A percentile compares a stretch with the other conserved stretches of the same genome.
phyloP scores from a whole-genome alignment of 352 stramenopile species.

The Bremia lactucae region DNA sequence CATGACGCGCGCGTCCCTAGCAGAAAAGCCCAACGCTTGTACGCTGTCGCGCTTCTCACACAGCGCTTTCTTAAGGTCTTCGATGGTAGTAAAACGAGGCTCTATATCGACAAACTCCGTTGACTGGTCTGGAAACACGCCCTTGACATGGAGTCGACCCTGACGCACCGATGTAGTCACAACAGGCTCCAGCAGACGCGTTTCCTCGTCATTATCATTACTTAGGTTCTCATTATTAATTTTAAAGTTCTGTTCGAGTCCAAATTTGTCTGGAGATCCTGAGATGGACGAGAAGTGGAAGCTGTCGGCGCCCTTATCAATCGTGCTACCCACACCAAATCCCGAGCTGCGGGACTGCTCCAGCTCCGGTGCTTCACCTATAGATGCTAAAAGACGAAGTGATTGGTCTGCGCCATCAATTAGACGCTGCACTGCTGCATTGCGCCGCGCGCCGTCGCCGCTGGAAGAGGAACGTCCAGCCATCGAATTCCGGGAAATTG shows the following conservation, averaged over 20 bases:
- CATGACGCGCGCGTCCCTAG: constrained; percentile 50
- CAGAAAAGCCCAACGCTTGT: constrained; percentile 33
- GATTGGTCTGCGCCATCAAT: constrained; percentile 68
- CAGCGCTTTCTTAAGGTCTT: constrained; percentile 52
- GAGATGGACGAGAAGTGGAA: constrained; percentile 26
- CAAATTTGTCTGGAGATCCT: constrained; percentile 1
- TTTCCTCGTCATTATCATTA: constrained; percentile 3
- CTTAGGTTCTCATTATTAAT: neutral
- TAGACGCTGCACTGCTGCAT: constrained; percentile 53
- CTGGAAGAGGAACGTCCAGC: constrained; percentile 13
- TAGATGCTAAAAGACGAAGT: constrained; percentile 50
- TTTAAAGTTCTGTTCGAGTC: constrained; percentile 7
- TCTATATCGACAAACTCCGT: constrained; percentile 77
- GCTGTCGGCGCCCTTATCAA: constrained; percentile 17
- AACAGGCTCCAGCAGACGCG: constrained; percentile 20
- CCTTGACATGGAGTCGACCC: constrained; percentile 67
- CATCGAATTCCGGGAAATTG: constrained; percentile 12
- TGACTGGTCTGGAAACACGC: constrained; percentile 71
- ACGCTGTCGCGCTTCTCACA: constrained; percentile 41
- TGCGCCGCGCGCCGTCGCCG: constrained; percentile 18
- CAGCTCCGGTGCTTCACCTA: constrained; percentile 24
- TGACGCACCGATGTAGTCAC: constrained; percentile 42
- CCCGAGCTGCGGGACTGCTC: constrained; percentile 4
- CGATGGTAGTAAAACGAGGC: constrained; percentile 52
- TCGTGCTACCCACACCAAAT: constrained; percentile 4